Evolutionary conservation across 1,284 basidiomycete species (phyloP), one percentile per base, ranked within the genome.

Genomic region (Cryptococcus sp.): DNA sequence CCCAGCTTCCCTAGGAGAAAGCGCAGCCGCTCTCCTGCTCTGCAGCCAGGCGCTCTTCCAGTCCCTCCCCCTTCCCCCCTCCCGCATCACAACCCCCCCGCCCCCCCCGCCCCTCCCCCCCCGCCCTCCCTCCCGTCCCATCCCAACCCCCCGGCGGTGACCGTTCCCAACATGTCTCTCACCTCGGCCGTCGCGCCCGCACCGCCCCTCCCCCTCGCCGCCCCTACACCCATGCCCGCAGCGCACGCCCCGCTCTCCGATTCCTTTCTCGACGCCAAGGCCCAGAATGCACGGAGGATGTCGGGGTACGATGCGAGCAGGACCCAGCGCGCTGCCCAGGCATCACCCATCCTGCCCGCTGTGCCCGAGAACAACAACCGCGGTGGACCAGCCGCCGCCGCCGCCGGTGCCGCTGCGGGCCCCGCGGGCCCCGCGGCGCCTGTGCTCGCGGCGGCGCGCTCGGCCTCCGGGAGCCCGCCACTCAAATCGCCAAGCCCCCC

Each of bases 291-390:
- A 4, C 46, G 59, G 8, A 37, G 55, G 21, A 45, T 44, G 16
- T 43, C 42, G 36, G 20, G 28, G 39, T 50, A 47, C 52, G 52
- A 53, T 24, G 38, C 42, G 20, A 20, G 16, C n/a, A n/a, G 23
- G 13, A n/a, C 9, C 8, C 13, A 18, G 16, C n/a, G 46, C 46
- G n/a, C 46, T 24, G 24, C 46, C 11, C 37, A 51, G 15, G 40
- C 33, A 35, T 50, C 54, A n/a, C 35, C 52, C 9, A 47, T 45
- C 9, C 43, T 60, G 2, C 21, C 52, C 16, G 48, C 45, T 21
- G 59, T 60, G 0, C 55, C 55, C 16, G 59, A 60, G 20, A 60
- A 57, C 46, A 47, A 56, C 28, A 45, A 56, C 12, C 42, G 45
- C 28, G 28, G 28, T 9, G 28, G 28, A 33, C 5, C 28, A 33